These are phyloP conservation scores for Pulveroboletus sp. DNA, from an alignment of 768 basidiomycete species.

Conservation along the genomic window DNA sequence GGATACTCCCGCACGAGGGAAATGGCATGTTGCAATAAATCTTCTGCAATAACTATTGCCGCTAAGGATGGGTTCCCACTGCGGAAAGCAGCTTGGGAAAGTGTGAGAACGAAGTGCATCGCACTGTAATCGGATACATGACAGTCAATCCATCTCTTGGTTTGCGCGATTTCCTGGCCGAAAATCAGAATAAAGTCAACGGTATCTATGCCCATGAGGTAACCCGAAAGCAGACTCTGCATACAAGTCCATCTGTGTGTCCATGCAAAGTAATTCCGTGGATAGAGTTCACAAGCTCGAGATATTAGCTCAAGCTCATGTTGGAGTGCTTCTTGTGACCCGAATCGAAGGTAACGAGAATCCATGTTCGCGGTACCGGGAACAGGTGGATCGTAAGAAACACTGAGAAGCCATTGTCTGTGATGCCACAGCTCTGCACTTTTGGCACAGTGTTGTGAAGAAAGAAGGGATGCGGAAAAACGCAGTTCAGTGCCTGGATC, in stretches of 20 bases:
- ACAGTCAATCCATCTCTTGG: conserved; percentile 54
- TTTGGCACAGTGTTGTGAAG: conserved; percentile 56
- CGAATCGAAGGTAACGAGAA: conserved; percentile 6
- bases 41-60: conserved; percentile 2
- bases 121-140: conserved; percentile 71
- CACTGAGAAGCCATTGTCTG: conserved; percentile 59
- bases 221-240: conserved; percentile 27
- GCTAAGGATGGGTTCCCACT: conserved; percentile 3
- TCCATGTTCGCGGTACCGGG: background rate
- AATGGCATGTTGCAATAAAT: conserved; percentile 39
- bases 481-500: conserved; percentile 46
- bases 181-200: conserved; percentile 32
- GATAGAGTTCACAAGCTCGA: conserved; percentile 57
- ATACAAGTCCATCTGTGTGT: conserved; percentile 54
- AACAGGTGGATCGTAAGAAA: conserved; percentile 26
- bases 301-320: conserved; percentile 49
- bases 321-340: conserved; percentile 35
- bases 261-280: conserved; percentile 78
- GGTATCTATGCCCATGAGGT: conserved; percentile 15
- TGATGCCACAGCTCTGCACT: conserved; percentile 71
- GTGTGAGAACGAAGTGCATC: conserved; percentile 48
- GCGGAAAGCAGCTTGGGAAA: conserved; percentile 25
- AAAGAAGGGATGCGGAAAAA: conserved; percentile 46
- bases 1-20: conserved; percentile 52
- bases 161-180: conserved; percentile 33